Conservation (phyloP, 176 grass and related monocot genomes). For the Lolium perenne region DNA sequence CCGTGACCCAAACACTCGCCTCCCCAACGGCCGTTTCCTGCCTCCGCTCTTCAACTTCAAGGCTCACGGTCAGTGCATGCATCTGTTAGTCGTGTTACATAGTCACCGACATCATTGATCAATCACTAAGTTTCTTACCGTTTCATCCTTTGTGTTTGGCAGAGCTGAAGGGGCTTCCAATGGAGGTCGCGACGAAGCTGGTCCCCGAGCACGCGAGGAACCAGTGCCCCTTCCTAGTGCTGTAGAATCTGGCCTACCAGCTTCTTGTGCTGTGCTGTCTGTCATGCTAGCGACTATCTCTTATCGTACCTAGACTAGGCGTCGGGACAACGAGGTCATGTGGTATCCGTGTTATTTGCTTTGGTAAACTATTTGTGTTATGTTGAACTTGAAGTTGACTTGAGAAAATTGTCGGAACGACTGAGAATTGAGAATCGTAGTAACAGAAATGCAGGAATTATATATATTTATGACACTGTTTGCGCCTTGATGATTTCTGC, state of each 20-base stretch:
- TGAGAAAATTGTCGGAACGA: neutral
- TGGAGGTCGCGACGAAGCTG: conserved; percentile 52
- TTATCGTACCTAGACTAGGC: conserved; percentile 18
- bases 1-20: conserved; percentile 60
- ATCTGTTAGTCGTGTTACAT: neutral
- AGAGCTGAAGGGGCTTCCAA: conserved; percentile 71
- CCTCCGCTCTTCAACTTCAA: conserved; percentile 84
- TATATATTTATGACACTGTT: neutral
- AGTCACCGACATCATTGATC: neutral
- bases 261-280: neutral
- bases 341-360: neutral
- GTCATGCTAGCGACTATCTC: conserved; percentile 26
- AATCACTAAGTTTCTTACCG: neutral
- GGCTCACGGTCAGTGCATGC: conserved; percentile 52
- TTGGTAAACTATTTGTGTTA: conserved; percentile 28
- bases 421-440: neutral
- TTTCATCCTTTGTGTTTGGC: neutral
- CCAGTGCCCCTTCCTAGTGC: conserved; percentile 64
- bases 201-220: conserved; percentile 72
- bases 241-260: conserved; percentile 30
- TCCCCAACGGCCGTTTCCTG: conserved; percentile 68
- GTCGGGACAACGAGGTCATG: neutral
- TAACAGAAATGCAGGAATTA: neutral
- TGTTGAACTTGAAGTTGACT: neutral
- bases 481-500: neutral